Conservation (phyloP, 2,329 filamentous ascomycete species). For the Calonectria multiphialidica region DNA sequence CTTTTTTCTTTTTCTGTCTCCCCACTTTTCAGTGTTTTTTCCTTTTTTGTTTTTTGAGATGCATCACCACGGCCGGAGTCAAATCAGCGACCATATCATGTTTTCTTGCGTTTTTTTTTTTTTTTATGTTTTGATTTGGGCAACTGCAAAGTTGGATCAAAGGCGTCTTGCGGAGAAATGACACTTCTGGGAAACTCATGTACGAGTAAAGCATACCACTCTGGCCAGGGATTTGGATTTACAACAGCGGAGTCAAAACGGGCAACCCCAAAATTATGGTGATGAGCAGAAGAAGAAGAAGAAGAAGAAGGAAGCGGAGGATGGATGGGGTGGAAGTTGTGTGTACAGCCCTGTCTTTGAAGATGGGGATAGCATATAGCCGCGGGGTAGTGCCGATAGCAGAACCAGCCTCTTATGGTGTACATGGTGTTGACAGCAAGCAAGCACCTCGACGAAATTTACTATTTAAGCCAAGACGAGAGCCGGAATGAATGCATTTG, state of each 20-base stretch:
- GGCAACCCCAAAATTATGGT: conserved; percentile 17
- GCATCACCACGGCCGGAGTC: conserved; percentile 37
- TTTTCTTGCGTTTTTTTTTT: conserved; percentile 14
- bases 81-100: conserved; percentile 36
- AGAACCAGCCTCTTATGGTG: conserved; percentile 29
- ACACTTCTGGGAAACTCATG: conserved; percentile 28
- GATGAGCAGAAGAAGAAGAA: background rate
- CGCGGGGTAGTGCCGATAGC: conserved; percentile 22
- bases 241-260: conserved; percentile 21
- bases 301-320: background rate
- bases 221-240: conserved; percentile 27
- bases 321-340: background rate
- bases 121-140: conserved; percentile 5
- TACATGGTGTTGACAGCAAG: conserved; percentile 30
- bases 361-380: conserved; percentile 13
- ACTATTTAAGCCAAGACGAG: background rate
- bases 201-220: conserved; percentile 37
- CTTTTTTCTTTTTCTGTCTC: background rate
- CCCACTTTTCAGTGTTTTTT: background rate
- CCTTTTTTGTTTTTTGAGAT: conserved; percentile 6
- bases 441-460: conserved; percentile 36
- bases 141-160: conserved; percentile 33
- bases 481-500: background rate
- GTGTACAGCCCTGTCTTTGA: background rate
- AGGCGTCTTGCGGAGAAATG: conserved; percentile 34